These are phyloP conservation scores for Fusarium sp. DNA, from an alignment of 2,329 filamentous ascomycete genomes.

Conservation along the genomic window DNA sequence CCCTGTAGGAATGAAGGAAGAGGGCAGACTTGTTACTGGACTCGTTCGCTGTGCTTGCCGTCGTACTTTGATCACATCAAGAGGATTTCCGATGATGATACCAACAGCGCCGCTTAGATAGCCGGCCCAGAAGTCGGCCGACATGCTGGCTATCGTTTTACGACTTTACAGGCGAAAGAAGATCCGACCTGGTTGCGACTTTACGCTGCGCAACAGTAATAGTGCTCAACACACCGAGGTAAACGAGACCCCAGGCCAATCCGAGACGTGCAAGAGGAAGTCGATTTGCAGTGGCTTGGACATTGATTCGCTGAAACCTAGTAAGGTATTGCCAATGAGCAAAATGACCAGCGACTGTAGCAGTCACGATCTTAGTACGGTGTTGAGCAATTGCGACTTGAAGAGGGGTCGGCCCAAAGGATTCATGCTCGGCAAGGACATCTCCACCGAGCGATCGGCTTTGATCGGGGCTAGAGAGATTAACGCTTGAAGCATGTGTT, in stretches of 20 bases:
- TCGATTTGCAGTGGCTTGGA: slow-evolving; percentile 32
- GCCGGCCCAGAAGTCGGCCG: slow-evolving; percentile 92
- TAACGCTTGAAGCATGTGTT: slow-evolving; percentile 38
- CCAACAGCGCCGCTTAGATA: slow-evolving; percentile 88
- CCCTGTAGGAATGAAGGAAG: slow-evolving; percentile 20
- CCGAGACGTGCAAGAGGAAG: slow-evolving; percentile 38
- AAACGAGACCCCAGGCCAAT: slow-evolving; percentile 41
- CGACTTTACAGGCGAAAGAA: slow-evolving; percentile 10
- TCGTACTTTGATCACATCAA: slow-evolving; percentile 73
- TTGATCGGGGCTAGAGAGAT: slow-evolving; percentile 38
- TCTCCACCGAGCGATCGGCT: slow-evolving; percentile 43
- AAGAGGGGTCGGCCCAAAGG: slow-evolving; percentile 46
- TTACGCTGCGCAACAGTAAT: slow-evolving; percentile 41
- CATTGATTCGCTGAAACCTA: slow-evolving; percentile 34
- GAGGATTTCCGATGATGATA: slow-evolving; percentile 88
- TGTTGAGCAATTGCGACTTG: slow-evolving; percentile 38
- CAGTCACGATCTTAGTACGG: slow-evolving; percentile 40
- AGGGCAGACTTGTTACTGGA: slow-evolving; percentile 16
- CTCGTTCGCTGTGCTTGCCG: slow-evolving; percentile 69
- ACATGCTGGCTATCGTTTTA: slow-evolving; percentile 64
- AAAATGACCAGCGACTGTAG: slow-evolving; percentile 43
- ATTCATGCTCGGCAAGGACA: slow-evolving; percentile 42
- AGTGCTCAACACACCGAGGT: slow-evolving; percentile 40
- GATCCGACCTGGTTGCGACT: slow-evolving; percentile 26
- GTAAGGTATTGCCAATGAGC: slow-evolving; percentile 44